Evolutionary conservation across 2,329 filamentous ascomycete genomes (phyloP), one percentile per base, ranked within the genome.

Genomic region (Phialophora chinensis): DNA sequence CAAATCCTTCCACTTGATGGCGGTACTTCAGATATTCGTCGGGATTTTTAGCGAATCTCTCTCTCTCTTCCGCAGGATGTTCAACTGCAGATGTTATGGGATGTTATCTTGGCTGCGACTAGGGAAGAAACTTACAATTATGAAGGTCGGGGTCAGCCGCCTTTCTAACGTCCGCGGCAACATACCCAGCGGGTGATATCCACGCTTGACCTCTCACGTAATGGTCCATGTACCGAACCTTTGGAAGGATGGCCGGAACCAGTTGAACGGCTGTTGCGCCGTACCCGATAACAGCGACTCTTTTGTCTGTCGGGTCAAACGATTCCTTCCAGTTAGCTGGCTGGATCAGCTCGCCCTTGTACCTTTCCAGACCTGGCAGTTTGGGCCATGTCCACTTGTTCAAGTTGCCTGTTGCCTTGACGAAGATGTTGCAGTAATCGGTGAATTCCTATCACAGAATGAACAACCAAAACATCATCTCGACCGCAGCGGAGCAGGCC

Each of bases 351-450:
- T 73, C 69, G 8, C 74, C 74, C 35, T 72, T 69, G 63, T 75
- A 76, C 0, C 59, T 53, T 7, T 69, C 50, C 10, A 75, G 56
- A 1, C 74, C 74, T 1, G 62, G 57, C 29, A 75, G 71, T 0
- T 66, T 25, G 59, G 77, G 50, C 79, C 78, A 66, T 71, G 76
- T 75, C 0, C 85, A 86, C 35, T 81, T 75, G 70, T 88, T 87
- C 44, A 88, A 75, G 69, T 87, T 84, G 0, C 86, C 86, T 25
- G 87, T 84, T 49, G 59, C 44, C 23, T 49, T 49, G 44, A 49
- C 17, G 11, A 49, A 49, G 17, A 49, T 11, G 17, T 49, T 10
- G 27, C 35, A 54, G 20, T 33, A 54, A 23, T 61, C 58, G 14
- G 44, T 49, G 23, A 49, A 49, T 23, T n/a, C 23, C 44, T 49